Percentiles rank a stretch among this genome's conserved stretches.
phyloP scores from a whole-genome alignment of 2,329 filamentous ascomycete genomes.

The Stachybotrys elegans region DNA sequence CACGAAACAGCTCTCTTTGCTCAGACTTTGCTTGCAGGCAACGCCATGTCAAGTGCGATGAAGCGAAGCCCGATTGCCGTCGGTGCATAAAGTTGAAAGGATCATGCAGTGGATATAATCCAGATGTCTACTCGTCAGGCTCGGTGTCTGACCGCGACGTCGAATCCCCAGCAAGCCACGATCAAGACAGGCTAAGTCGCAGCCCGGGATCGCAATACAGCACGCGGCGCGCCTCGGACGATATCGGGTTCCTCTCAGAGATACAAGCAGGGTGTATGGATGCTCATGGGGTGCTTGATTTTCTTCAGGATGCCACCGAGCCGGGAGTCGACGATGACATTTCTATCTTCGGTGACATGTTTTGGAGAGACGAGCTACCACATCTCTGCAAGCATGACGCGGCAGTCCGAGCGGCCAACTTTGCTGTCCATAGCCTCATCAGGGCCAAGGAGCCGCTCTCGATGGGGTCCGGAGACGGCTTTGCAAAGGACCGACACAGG shows the following conservation, averaged over 20 bases:
- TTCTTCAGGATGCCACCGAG: too few relatives aligned
- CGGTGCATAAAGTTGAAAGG: constrained; percentile 30
- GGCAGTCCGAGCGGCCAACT: constrained; percentile 29
- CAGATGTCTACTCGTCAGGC: background rate
- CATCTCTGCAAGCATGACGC: constrained; percentile 25
- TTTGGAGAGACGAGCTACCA: constrained; percentile 31
- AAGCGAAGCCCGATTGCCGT: constrained; percentile 26
- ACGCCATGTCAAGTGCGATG: constrained; percentile 31
- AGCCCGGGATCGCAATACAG: too few relatives aligned
- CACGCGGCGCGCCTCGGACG: too few relatives aligned
- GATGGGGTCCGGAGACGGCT: constrained; percentile 5
- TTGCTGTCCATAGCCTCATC: constrained; percentile 29
- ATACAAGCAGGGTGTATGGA: too few relatives aligned
- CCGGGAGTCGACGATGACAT: too few relatives aligned
- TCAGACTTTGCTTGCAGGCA: constrained; percentile 15
- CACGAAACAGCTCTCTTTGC: background rate
- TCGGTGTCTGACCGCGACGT: background rate
- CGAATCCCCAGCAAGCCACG: background rate
- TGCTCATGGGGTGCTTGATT: too few relatives aligned
- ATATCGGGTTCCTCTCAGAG: too few relatives aligned
- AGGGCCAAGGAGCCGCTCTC: constrained; percentile 17
- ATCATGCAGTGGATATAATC: constrained; percentile 24
- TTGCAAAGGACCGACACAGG: constrained; percentile 20
- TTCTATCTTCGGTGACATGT: constrained; percentile 24
- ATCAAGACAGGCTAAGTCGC: too few relatives aligned